phyloP scores from a whole-genome alignment of 176 grass and related monocot species.

The Avena sativa region DNA sequence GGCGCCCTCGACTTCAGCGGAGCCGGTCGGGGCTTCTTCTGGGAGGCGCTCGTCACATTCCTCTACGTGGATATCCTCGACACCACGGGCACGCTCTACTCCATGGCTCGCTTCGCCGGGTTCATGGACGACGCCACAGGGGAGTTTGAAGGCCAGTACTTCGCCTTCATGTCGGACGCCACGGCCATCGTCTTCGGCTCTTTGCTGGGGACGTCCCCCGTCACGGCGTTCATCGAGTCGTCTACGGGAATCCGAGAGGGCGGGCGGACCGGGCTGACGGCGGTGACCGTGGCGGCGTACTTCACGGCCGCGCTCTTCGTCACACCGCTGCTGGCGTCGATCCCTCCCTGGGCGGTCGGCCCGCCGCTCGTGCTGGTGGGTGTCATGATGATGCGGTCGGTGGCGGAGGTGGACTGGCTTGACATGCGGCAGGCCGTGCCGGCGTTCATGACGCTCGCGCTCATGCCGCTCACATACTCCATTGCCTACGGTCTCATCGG shows the following conservation, averaged over 20 bases:
- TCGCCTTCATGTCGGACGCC: constrained; percentile 92
- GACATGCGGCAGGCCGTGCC: constrained; percentile 88
- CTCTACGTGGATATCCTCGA: constrained; percentile 90
- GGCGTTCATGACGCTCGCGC: constrained; percentile 75
- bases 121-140: constrained; percentile 75
- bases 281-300: constrained; percentile 62
- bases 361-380: constrained; percentile 84
- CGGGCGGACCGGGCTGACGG: constrained; percentile 72
- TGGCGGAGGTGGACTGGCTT: constrained; percentile 78
- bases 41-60: constrained; percentile 87
- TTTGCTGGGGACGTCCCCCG: constrained; percentile 73
- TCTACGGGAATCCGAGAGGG: constrained; percentile 85
- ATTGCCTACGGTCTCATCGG: constrained; percentile 87
- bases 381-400: constrained; percentile 85
- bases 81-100: constrained; percentile 78
- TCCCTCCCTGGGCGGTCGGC: constrained; percentile 81
- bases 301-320: constrained; percentile 69
- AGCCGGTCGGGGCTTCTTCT: constrained; percentile 53
- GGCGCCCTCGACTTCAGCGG: constrained; percentile 73
- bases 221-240: constrained; percentile 78
- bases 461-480: constrained; percentile 89
- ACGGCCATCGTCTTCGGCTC: constrained; percentile 76
- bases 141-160: constrained; percentile 85
- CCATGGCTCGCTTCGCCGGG: constrained; percentile 83
- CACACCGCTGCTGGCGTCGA: constrained; percentile 79